Base-by-base conservation (phyloP, 2,329 filamentous ascomycete species). In the Paradendryphiella salina region DNA sequence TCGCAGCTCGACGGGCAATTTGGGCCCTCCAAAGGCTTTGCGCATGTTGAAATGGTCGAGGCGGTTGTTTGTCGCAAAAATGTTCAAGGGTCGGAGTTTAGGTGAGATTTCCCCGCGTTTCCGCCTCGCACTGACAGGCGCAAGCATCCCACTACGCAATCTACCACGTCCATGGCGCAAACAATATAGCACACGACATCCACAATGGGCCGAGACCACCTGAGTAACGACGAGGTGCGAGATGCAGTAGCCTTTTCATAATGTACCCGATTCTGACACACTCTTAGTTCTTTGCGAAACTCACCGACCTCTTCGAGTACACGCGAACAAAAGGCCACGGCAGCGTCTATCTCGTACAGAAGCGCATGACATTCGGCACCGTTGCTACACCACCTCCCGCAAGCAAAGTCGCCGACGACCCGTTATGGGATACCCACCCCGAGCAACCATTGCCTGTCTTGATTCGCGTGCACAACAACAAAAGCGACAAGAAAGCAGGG, bases 381-480 rank as follows among this genome's bases (percentile, higher is more conserved):
- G 65, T 76, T 17, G 53, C 79, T 21, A 58, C 61, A 18, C 59
- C 67, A 7, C 57, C 67, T n/a, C 62, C 68, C 4, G 59, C 70
- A 2, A 61, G 62, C 38, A 77, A 76, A 60, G 62, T 74, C 38
- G 75, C 75, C 51, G 77, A 79, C 33, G 77, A 82, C 46, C 77
- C 81, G 11, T 78, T 87, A 50, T 78, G 83, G 64, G 86, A 90
- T 60, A 78, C 86, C 1, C 74, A 81, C 52, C 81, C 80, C 11
- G 74, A 80, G 9, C 75, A 77, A 21, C 85, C 86, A 5, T 76
- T 88, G 11, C 87, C 91, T 6, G 77, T 97, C 52, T 77, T 97
- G 36, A 83, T 99, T 59, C 86, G 91, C 54, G 93, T 90, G 11
- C 88, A 88, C 28, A 90, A 97, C 72, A 90, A 89, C 64, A 89